Evolutionary conservation across 2,329 filamentous ascomycete species (phyloP), one percentile per base, ranked within the genome.

Genomic region (Pleomassaria siparia): DNA sequence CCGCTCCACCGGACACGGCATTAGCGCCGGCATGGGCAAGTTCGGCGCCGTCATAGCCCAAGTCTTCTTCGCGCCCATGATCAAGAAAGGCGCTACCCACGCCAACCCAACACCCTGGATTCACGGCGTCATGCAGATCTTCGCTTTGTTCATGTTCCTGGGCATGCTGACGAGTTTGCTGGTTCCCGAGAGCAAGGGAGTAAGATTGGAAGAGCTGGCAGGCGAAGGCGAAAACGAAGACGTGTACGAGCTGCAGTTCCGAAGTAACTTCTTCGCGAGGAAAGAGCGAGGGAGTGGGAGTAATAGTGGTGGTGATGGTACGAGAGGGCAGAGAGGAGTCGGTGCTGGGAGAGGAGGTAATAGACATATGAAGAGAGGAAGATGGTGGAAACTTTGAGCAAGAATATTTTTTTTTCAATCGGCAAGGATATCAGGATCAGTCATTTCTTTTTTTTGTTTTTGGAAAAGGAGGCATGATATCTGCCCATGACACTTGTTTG

Each of bases 71-170:
- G 72, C 70, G 43, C 72, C 72, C 45, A 71, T 75, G 44, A 64
- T 70, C 22, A 77, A 76, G 13, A 78, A 77, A 25, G 85, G 82
- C 22, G 71, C 77, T 0, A 54, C 51, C 12, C 44, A 46, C 25
- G 45, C 40, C 5, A 68, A 72, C 12, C 77, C 78, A 0, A 73
- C 66, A 2, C 85, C 85, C 3, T 86, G 84, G 78, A 76, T 90
- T 46, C 79, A 86, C 65, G 82, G 85, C 46, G 78, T 91, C 25
- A 83, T 91, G 73, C 78, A 88, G 63, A 84, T 89, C 30, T 89
- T 87, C 66, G 85, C 86, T 0, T 76, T 88, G 10, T 89, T 90
- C 74, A 90, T 89, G 88, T 73, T 90, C 3, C 80, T 79, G 41
- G 88, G 88, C 32, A 78, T 80, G 21, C 68, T 88, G 32, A 80